Conservation (phyloP, 257 asterid genomes). For the Echites panduratus region DNA sequence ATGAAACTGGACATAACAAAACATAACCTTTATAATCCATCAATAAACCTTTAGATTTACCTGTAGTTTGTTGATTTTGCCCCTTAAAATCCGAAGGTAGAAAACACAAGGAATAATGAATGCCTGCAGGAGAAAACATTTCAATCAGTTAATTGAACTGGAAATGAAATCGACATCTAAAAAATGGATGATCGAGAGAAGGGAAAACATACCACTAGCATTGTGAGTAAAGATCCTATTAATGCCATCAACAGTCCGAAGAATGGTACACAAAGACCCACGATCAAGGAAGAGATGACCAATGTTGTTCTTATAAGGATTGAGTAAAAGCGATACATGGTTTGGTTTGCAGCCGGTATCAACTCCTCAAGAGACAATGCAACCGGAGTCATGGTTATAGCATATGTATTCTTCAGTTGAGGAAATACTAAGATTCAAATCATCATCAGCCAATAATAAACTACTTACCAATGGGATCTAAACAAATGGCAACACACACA, state of each 20-base stretch:
- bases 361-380: slow-evolving; percentile 92
- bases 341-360: slow-evolving; percentile 46
- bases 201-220: slow-evolving; percentile 69
- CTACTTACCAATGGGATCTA: background rate
- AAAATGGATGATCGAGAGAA: background rate
- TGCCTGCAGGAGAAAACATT: slow-evolving; percentile 33
- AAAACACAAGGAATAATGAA: slow-evolving; percentile 91
- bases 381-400: slow-evolving; percentile 85
- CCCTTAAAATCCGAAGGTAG: slow-evolving; percentile 72
- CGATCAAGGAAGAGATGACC: slow-evolving; percentile 69
- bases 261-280: slow-evolving; percentile 72
- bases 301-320: slow-evolving; percentile 69
- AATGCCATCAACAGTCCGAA: slow-evolving; percentile 85
- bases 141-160: slow-evolving; percentile 1
- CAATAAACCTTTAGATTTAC: slow-evolving; percentile 24
- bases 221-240: slow-evolving; percentile 81
- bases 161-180: background rate
- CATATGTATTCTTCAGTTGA: slow-evolving; percentile 56
- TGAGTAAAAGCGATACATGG: slow-evolving; percentile 48
- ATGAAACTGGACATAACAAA: no score
- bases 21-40: no score
- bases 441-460: background rate
- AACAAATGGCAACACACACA: background rate
- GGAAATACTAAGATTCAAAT: slow-evolving; percentile 17
- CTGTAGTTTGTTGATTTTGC: slow-evolving; percentile 54